Evolutionary conservation across 1,139 yeast genomes (phyloP), one percentile per base, ranked within the genome.

Genomic region (Geotrichum siamense): DNA sequence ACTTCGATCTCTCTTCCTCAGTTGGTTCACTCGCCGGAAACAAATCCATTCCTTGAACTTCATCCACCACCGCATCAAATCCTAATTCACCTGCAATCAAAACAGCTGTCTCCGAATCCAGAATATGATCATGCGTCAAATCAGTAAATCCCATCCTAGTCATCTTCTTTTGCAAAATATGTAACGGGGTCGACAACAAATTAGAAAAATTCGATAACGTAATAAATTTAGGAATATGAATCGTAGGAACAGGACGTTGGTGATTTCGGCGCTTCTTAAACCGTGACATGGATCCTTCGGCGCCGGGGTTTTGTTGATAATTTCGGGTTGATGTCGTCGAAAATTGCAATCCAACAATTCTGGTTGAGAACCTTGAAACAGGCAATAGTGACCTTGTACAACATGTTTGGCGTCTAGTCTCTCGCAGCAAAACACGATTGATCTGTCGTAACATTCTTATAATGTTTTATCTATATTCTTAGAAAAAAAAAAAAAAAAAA

Each of bases 71-170:
- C 1, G 65, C 64, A 32, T 79, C 83, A 56, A 77, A 84, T 12
- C 91, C 93, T 55, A 78, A 83, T 57, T 91, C 97, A 59, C 85
- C 94, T 0, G 96, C 93, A 52, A 91, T 79, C 51, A 91, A 66
- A 13, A 81, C 74, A 0, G 96, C 94, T 35, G 85, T 85, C 56
- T 89, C 97, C 49, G 74, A 78, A 52, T 89, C 95, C 25, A 91
- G 66, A 54, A 91, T 84, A 61, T 79, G 84, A 53, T 85, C 85
- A 54, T 82, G 82, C 15, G 82, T 72, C 55, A 79, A 71, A 47
- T 82, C 78, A 45, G 81, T 82, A 58, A 82, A 89, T 0, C 97
- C 98, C 56, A 86, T 68, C 1, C 68, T 74, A 45, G 69, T 67
- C 63, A 91, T 69, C 43, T 76, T 79, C 38, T 64, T 63, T 43